Evolutionary conservation across 2,329 filamentous ascomycete genomes (phyloP), one percentile per base, ranked within the genome.

Genomic region (Akanthomyces muscarius): DNA sequence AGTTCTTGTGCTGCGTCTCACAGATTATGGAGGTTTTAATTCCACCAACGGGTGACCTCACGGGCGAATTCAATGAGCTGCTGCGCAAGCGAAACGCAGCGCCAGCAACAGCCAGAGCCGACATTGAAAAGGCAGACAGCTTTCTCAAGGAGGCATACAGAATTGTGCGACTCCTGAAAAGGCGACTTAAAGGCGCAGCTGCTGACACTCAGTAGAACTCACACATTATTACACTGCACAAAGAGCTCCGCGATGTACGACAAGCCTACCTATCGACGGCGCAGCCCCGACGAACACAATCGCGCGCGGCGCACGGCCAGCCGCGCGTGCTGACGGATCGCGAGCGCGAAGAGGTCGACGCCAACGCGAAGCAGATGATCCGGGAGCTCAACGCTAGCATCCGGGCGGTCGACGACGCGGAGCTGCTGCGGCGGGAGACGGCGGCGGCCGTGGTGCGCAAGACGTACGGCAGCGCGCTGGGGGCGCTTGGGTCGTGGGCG

Each of bases 101-200:
- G 33, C 76, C 80, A 8, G 80, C 83, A 14, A 77, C 71, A 60
- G 70, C 70, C 52, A 70, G 71, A 66, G 80, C 80, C 66, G 78
- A 74, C 63, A 69, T 80, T 55, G 78, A 83, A 67, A 82, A 76
- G 68, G 83, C 95, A 57, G 91, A 97, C 73, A 89, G 90, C 70
- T 99, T 98, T 73, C 80, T 98, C 41, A 92, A 94, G 72, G 94
- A 98, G 77, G 95, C 95, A 60, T 95, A 96, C 77, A 86, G 89
- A 73, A 97, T 98, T 75, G 93, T 96, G 79, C 71, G 83, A 75
- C 57, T 33, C 8, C 7, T 16, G 16, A 41, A 2, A 10, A 16
- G 14, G 66, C 69, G 7, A 23, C 11, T 5, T n/a, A 4, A 4
- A 21, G 16, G 14, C n/a, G 18, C 44, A 21, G 28, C 66, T 21